phyloP scores from a whole-genome alignment of 2,329 filamentous ascomycete genomes.

The Microdochium bolleyi region DNA sequence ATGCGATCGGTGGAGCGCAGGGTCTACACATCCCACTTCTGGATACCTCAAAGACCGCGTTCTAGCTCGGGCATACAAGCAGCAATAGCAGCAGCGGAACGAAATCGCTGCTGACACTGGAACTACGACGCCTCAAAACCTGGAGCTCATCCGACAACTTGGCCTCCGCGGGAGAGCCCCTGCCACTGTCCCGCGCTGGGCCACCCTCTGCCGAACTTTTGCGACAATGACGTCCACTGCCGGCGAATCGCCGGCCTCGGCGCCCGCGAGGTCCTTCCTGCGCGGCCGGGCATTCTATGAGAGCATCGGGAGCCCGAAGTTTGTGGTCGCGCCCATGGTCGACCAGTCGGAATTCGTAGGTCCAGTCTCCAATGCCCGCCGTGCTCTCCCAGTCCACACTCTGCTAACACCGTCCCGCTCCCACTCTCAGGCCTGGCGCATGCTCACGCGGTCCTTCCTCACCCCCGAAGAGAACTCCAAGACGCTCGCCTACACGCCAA shows the following conservation, averaged over 20 bases:
- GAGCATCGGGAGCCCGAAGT: conserved; percentile 85
- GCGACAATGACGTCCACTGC: conserved; percentile 22
- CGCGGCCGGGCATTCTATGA: conserved; percentile 88
- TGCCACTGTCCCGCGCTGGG: background rate
- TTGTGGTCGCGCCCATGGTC: conserved; percentile 93
- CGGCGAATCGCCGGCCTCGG: conserved; percentile 8
- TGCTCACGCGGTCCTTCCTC: conserved; percentile 91
- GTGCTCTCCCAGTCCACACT: background rate
- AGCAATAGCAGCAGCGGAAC: background rate
- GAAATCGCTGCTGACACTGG: background rate
- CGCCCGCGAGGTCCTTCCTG: conserved; percentile 45
- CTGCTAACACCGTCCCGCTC: conserved; percentile 2
- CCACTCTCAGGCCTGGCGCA: conserved; percentile 73
- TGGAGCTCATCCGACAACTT: background rate
- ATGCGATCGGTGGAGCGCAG: background rate
- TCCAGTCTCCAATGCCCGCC: conserved; percentile 8
- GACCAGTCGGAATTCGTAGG: conserved; percentile 95
- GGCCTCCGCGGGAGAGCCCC: background rate
- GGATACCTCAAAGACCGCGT: background rate
- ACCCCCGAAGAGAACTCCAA: conserved; percentile 52
- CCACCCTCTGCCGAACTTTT: conserved; percentile 4
- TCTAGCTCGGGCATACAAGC: background rate
- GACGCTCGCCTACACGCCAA: conserved; percentile 85
- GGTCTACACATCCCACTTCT: background rate
- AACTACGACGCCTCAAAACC: background rate